These are phyloP conservation scores for Cucurbita pepo DNA, from an alignment of 306 rosid genomes.

Conservation along the genomic window DNA sequence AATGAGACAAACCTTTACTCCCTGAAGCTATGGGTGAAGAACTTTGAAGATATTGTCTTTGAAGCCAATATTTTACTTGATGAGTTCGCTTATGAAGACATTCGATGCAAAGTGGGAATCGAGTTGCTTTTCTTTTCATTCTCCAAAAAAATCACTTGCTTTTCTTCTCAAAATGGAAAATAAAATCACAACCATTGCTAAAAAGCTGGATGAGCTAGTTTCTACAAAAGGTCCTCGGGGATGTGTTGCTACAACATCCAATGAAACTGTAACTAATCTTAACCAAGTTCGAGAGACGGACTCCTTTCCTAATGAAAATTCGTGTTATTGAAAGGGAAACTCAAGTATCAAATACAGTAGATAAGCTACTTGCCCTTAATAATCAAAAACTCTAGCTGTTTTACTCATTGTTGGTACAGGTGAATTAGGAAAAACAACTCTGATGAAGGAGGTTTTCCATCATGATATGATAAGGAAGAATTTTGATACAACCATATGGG, in stretches of 20 bases:
- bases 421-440: constrained; percentile 1
- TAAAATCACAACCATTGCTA: background rate
- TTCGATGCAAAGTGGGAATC: background rate
- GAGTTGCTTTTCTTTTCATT: background rate
- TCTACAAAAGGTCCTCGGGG: background rate
- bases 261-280: background rate
- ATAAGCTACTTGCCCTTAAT: background rate
- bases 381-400: background rate
- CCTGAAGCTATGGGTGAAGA: background rate
- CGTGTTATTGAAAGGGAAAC: background rate
- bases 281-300: background rate
- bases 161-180: background rate
- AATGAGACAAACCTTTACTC: background rate
- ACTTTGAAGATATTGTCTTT: too few species aligned
- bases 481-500: constrained; percentile 10
- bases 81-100: background rate
- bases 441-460: background rate
- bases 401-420: constrained; percentile 11
- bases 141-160: background rate
- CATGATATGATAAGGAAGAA: background rate
- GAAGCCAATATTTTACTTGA: background rate
- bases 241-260: too few species aligned
- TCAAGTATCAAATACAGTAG: too few species aligned
- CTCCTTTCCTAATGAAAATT: background rate
- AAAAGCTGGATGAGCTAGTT: background rate